phyloP scores from a whole-genome alignment of 2,329 filamentous ascomycete genomes.

The Elsinoe arachidis region DNA sequence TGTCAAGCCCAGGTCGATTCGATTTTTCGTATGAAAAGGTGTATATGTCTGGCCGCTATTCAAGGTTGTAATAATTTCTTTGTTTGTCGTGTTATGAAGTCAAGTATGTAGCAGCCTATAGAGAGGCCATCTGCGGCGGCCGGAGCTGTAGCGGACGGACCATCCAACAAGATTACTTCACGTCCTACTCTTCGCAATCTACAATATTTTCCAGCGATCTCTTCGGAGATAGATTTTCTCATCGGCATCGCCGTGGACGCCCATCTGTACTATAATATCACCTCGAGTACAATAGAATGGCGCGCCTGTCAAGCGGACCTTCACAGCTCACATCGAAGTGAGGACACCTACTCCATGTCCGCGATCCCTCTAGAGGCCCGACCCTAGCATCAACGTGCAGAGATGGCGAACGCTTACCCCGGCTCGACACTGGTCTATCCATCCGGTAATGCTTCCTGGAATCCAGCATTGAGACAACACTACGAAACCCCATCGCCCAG shows the following conservation, averaged over 20 bases:
- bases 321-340: background rate
- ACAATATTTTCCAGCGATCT: background rate
- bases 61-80: background rate
- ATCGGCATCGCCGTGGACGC: background rate
- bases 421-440: background rate
- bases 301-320: background rate
- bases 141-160: background rate
- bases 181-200: background rate
- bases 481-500: constrained; percentile 14
- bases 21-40: no score
- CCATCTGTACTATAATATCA: background rate
- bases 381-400: background rate
- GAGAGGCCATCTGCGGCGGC: no score
- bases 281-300: background rate
- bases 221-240: background rate
- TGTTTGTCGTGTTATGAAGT: background rate
- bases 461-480: constrained; percentile 47
- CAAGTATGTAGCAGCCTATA: no score
- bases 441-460: constrained; percentile 37
- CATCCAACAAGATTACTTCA: background rate
- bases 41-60: no score
- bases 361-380: background rate
- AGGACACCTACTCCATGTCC: background rate
- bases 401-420: background rate
- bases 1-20: constrained; percentile 14